Conservation (phyloP, 306 rosid species). For the Prunus kanzakura region DNA sequence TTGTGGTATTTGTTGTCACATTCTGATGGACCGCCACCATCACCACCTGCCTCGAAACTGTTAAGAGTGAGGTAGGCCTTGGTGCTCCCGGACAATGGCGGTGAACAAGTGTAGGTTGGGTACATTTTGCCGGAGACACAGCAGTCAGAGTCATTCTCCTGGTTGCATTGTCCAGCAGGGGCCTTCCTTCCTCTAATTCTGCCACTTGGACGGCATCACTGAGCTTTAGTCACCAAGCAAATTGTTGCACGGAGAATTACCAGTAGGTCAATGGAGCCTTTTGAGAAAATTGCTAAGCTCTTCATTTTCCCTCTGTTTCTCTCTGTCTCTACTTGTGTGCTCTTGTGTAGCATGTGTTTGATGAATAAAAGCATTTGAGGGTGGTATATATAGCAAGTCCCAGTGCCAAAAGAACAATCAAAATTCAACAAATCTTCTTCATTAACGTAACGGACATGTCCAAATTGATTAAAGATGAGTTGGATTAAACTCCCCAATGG, state of each 20-base stretch:
- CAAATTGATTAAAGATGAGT: background rate
- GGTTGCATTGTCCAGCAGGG: conserved; percentile 24
- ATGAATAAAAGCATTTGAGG: background rate
- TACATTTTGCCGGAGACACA: conserved; percentile 30
- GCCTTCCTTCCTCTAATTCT: conserved; percentile 21
- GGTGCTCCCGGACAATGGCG: conserved; percentile 17
- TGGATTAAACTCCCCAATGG: background rate
- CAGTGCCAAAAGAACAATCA: background rate
- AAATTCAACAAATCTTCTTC: background rate
- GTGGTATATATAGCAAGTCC: background rate
- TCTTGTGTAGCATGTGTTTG: background rate
- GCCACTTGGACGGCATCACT: conserved; percentile 21
- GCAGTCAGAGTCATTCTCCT: conserved; percentile 20
- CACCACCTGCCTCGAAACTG: conserved; percentile 34
- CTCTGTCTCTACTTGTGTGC: background rate
- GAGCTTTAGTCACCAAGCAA: conserved; percentile 9
- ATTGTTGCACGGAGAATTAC: background rate
- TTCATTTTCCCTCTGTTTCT: conserved; percentile 3
- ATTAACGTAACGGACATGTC: background rate
- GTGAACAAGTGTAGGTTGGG: conserved; percentile 40
- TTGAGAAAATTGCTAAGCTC: conserved; percentile 6
- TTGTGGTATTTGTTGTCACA: conserved; percentile 41
- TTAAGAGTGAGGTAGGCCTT: conserved; percentile 45
- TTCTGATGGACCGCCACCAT: conserved; percentile 38
- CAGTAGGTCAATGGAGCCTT: background rate